Evolutionary conservation across 1,284 basidiomycete genomes (phyloP), one percentile per base, ranked within the genome.

Genomic region (Fistulina hepatica): DNA sequence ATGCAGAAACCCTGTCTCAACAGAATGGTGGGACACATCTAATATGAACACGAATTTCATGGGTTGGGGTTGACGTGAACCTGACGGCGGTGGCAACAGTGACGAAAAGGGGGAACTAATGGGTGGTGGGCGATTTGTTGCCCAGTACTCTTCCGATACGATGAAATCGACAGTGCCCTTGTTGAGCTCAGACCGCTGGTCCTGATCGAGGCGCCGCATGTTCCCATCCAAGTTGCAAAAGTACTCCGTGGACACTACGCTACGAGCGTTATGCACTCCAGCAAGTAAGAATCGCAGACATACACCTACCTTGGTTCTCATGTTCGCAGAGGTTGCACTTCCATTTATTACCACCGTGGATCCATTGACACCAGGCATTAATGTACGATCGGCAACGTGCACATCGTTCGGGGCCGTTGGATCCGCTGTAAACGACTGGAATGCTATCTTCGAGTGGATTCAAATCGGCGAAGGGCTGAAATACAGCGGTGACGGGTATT

Each of bases 321-420:
- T 78, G 73, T 6, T 69, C 64, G 59, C 95, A 99, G 4, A 99
- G 58, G 64, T 97, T 98, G 60, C 95, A 99, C 48, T 73, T 78
- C 88, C 92, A 98, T 48, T 71, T 76, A 44, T 75, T 73, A 3
- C 95, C 95, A 7, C 88, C 89, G 24, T 86, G 74, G 12, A 77
- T 67, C 73, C 89, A 98, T 21, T 70, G 68, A 54, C 83, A 91
- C 92, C 92, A 98, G 0, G 93, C 82, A 56, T 97, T 98, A 52
- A 99, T 73, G 59, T 98, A 99, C 0, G 73, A 89, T 48, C 90
- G 71, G 60, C 95, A 98, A 31, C 74, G 67, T 37, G 71, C 75
- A 55, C 95, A 98, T 24, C 95, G 72, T 10, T 86, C 76, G 11
- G 94, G 95, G 7, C 92, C 93, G 6, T 59, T 56, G 30, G 69